These are phyloP conservation scores for Pseudognaphalium luteoalbum DNA, from an alignment of 129 eudicot genomes.

Conservation along the genomic window DNA sequence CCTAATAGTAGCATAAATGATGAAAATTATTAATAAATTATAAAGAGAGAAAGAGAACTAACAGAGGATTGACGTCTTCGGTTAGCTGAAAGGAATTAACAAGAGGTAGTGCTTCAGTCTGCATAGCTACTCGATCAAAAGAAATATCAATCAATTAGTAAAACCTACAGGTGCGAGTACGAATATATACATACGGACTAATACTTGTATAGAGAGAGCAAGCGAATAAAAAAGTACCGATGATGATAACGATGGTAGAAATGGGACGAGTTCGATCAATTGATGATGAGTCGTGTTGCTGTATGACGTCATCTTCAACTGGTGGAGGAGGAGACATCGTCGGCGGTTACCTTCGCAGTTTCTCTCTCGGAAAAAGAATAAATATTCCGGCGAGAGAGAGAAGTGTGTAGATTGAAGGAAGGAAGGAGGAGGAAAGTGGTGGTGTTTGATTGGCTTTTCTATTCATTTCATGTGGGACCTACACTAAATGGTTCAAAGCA, in stretches of 20 bases:
- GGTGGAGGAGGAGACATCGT: constrained; percentile 10
- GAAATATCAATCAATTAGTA: neutral
- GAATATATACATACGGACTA: neutral
- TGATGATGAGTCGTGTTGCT: neutral
- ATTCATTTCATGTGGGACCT: neutral
- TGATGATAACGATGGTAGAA: constrained; percentile 13
- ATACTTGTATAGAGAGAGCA: neutral
- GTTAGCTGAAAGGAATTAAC: constrained; percentile 72
- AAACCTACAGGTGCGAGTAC: neutral
- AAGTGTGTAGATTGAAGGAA: neutral
- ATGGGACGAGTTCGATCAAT: constrained; percentile 5
- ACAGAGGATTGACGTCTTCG: constrained; percentile 60
- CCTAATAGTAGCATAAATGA: neutral
- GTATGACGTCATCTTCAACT: neutral
- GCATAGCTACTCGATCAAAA: constrained; percentile 64
- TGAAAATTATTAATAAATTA: neutral
- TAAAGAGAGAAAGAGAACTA: constrained; percentile 18
- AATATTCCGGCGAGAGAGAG: constrained; percentile 9
- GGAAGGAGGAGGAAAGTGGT: neutral
- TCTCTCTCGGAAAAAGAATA: neutral
- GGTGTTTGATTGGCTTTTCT: neutral
- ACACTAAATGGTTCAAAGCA: neutral
- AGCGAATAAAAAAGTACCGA: constrained; percentile 1
- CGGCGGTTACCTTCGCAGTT: neutral
- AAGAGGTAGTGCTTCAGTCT: constrained; percentile 87